These are phyloP conservation scores for Oryza coarctata DNA, from an alignment of 176 grass and related monocot genomes.

Conservation along the genomic window DNA sequence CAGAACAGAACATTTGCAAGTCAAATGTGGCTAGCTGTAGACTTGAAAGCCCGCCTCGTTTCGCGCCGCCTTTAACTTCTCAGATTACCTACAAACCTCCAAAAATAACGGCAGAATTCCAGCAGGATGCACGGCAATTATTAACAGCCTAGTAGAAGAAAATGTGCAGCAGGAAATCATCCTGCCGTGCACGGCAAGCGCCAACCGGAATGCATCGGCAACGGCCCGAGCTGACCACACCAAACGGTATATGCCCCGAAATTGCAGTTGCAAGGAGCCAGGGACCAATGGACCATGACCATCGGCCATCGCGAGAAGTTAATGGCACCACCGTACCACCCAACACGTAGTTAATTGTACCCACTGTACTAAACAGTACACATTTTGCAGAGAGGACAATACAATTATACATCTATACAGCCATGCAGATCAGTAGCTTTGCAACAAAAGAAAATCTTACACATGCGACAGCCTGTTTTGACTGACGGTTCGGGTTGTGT, in stretches of 20 bases:
- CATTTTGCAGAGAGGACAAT: background rate
- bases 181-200: conserved; percentile 32
- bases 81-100: background rate
- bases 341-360: conserved; percentile 3
- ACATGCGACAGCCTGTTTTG: background rate
- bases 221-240: background rate
- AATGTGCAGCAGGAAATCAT: background rate
- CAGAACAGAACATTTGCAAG: too few relatives aligned
- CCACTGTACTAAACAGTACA: background rate
- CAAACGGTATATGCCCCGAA: background rate
- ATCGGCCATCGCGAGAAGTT: background rate
- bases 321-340: background rate
- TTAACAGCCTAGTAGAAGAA: background rate
- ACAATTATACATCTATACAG: background rate
- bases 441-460: background rate
- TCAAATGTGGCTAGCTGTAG: background rate
- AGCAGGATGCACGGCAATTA: conserved; percentile 20
- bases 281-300: conserved; percentile 1
- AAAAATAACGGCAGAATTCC: conserved; percentile 32
- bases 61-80: background rate
- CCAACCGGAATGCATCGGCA: background rate
- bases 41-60: background rate
- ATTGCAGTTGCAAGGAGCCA: background rate
- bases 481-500: background rate
- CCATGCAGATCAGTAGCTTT: background rate